Base-by-base conservation (phyloP, 768 basidiomycete genomes). In the Steccherinum ochraceum region DNA sequence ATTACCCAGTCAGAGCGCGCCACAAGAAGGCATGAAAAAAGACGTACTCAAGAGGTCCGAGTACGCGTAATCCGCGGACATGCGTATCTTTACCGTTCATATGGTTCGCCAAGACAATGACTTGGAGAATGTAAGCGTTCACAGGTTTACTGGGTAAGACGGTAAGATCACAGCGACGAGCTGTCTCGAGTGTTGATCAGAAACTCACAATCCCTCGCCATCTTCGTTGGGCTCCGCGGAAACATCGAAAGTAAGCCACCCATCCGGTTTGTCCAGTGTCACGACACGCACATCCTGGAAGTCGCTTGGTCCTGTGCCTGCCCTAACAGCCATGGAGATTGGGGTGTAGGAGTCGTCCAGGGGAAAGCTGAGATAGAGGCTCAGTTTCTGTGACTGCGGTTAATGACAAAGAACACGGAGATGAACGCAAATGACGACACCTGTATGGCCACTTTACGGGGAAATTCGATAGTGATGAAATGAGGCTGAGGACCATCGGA, bases 21-120 rank as follows among this genome's bases (percentile, higher is more conserved):
- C 12, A 12, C 12, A 40, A 12, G 12, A 12, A 12, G n/a, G n/a
- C n/a, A 12, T 12, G n/a, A n/a, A n/a, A 40, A 12, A 40, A 48
- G 11, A 68, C 80, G 53, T 63, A 94, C 94, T 86, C 87, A 5
- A 82, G 67, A 2, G 92, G 89, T 0, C 93, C 95, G 49, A 92
- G 80, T n/a, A 97, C 77, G 27, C 77, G 82, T 39, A 98, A 68
- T 3, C 95, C 94, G 12, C 96, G 82, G 16, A 99, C 89, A 69
- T 99, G 96, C 7, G 96, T 98, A 68, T 99, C 96, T 64, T 98
- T 98, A 4, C 96, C 96, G 59, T 94, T 97, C 85, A 96, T 87
- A 63, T 98, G 93, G 63, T 98, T 99, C 19, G 87, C 83, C 12
- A 93, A 75, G 45, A 99, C 79, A 52, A 94, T 85, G 40, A 98